A percentile compares a stretch with the other conserved stretches of the same genome.
Evolutionary conservation across 2,329 filamentous ascomycete species (phyloP).

Genomic region (Thyridium curvatum): DNA sequence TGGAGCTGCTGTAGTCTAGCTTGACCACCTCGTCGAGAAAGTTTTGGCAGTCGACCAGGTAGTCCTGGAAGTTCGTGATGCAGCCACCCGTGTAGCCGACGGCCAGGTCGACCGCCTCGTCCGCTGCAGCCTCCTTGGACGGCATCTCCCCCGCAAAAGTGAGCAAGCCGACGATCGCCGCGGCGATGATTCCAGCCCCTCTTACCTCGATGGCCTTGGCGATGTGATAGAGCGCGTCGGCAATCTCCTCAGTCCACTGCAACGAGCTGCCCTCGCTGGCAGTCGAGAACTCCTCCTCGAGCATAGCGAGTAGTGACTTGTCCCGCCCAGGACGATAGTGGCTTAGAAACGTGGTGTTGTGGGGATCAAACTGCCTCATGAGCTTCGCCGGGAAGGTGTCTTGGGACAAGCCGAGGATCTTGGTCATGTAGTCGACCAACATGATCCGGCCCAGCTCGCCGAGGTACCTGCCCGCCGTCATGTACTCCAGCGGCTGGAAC

Average conservation of each 20-base stretch:
- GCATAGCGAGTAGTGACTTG: slow-evolving; percentile 36
- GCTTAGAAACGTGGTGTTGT: slow-evolving; percentile 69
- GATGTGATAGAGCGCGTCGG: slow-evolving; percentile 56
- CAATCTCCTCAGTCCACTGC: slow-evolving; percentile 56
- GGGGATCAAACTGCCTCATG: slow-evolving; percentile 47
- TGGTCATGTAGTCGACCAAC: slow-evolving; percentile 57
- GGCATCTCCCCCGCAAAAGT: slow-evolving; percentile 62
- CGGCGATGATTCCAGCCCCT: slow-evolving; percentile 68
- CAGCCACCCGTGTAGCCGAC: slow-evolving; percentile 77
- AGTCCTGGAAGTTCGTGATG: slow-evolving; percentile 73
- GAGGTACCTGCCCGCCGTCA: slow-evolving; percentile 73
- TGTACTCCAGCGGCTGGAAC: slow-evolving; percentile 79
- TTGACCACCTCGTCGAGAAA: slow-evolving; percentile 55
- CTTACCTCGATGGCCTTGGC: slow-evolving; percentile 65
- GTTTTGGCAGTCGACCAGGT: slow-evolving; percentile 61
- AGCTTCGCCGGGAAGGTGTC: slow-evolving; percentile 49
- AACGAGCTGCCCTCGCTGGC: slow-evolving; percentile 36
- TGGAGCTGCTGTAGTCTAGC: slow-evolving; percentile 27
- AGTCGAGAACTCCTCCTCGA: slow-evolving; percentile 47
- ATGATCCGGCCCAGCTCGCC: slow-evolving; percentile 70
- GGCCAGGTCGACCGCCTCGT: slow-evolving; percentile 48
- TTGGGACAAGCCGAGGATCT: slow-evolving; percentile 27
- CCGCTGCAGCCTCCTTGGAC: too few relatives aligned
- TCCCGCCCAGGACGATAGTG: slow-evolving; percentile 53
- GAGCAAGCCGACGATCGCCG: slow-evolving; percentile 64